phyloP scores from a whole-genome alignment of 768 basidiomycete species.

The Vishniacozyma victoriae region DNA sequence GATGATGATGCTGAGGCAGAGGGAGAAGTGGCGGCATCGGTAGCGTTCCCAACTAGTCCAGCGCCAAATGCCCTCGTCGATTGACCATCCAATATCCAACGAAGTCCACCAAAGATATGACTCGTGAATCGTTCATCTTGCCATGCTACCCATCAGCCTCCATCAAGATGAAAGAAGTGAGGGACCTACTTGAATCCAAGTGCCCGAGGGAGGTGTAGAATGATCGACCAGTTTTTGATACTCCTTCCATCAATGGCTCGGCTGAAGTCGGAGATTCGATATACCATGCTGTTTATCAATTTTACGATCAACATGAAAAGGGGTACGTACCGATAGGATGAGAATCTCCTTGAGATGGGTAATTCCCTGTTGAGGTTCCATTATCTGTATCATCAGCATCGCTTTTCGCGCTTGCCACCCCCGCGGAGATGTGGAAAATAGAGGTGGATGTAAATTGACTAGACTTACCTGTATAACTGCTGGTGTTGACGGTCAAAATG shows the following conservation, averaged over 20 bases:
- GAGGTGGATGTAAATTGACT: background rate
- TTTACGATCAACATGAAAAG: background rate
- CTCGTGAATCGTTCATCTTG: conserved; percentile 64
- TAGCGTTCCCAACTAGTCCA: conserved; percentile 58
- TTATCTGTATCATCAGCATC: conserved; percentile 45
- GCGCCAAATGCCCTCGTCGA: conserved; percentile 65
- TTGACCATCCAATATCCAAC: conserved; percentile 64
- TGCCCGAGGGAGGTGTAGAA: conserved; percentile 82
- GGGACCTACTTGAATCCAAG: conserved; percentile 56
- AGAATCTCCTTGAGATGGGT: conserved; percentile 60
- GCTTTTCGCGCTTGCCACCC: conserved; percentile 9
- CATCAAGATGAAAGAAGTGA: background rate
- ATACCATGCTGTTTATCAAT: conserved; percentile 62
- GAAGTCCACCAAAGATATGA: conserved; percentile 70
- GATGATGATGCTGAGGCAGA: background rate
- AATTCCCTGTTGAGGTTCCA: conserved; percentile 49
- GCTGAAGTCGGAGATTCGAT: conserved; percentile 69
- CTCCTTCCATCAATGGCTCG: conserved; percentile 46
- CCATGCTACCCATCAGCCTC: conserved; percentile 18
- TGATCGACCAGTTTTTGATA: conserved; percentile 59
- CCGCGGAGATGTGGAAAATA: no score
- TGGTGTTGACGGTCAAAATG: conserved; percentile 61
- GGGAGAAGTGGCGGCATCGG: background rate
- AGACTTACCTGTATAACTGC: conserved; percentile 56
- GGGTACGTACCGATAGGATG: conserved; percentile 65